These are phyloP conservation scores for Phytopythium kandeliae DNA, from an alignment of 352 stramenopile genomes.

Conservation along the genomic window DNA sequence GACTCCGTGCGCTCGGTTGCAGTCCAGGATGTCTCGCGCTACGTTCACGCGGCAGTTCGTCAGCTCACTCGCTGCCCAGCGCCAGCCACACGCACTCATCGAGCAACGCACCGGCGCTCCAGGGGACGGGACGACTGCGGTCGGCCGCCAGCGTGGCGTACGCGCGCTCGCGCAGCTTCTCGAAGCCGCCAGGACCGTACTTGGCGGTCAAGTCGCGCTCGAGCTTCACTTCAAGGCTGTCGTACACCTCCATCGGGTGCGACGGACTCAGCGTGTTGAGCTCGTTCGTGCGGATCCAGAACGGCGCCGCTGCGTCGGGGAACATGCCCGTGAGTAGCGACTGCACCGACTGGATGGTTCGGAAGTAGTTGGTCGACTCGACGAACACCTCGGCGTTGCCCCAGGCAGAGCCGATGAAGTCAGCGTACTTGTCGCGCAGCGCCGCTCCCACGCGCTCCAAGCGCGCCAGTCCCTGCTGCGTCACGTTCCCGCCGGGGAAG, in stretches of 20 bases:
- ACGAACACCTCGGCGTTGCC: conserved; percentile 15
- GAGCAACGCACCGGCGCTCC: conserved; percentile 12
- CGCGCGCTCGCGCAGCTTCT: conserved; percentile 10
- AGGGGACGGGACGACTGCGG: conserved; percentile 9
- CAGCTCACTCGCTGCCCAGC: neutral
- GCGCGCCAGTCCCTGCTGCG: conserved; percentile 12
- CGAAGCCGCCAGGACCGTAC: conserved; percentile 4
- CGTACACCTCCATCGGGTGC: conserved; percentile 13
- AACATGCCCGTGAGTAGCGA: conserved; percentile 6
- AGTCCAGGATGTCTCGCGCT: conserved; percentile 22
- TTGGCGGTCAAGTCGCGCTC: conserved; percentile 7
- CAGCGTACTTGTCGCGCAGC: conserved; percentile 13
- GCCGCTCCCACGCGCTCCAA: conserved; percentile 7
- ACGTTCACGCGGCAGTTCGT: neutral
- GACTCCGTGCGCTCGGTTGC: conserved; percentile 15
- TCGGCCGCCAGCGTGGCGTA: conserved; percentile 6
- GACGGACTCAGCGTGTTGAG: conserved; percentile 7
- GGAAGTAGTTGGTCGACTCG: conserved; percentile 21
- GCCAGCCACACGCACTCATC: neutral
- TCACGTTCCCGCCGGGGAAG: conserved; percentile 19
- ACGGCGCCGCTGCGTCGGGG: neutral
- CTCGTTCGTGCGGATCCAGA: conserved; percentile 9
- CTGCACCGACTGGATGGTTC: conserved; percentile 18
- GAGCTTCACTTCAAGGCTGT: conserved; percentile 8
- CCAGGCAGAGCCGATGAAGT: conserved; percentile 2